Conservation (phyloP, 495 filamentous ascomycete genomes). For the Hypoxylon fuscum region DNA sequence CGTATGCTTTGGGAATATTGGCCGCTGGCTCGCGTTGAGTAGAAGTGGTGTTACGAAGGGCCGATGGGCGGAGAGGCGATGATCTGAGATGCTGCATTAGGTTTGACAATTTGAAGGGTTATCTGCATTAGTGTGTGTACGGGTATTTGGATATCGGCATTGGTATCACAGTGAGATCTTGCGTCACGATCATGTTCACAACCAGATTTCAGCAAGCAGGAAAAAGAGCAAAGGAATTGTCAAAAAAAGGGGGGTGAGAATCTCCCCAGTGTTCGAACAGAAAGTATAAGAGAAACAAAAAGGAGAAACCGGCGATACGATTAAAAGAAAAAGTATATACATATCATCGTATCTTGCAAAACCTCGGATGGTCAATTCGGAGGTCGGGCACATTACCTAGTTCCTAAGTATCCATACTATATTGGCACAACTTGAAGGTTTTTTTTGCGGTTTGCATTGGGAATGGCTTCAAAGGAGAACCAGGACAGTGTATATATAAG, state of each 20-base stretch:
- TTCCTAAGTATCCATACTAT: neutral
- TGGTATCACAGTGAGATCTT: neutral
- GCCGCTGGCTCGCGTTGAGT: constrained; percentile 74
- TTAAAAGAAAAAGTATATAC: too few relatives aligned
- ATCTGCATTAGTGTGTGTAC: too few relatives aligned
- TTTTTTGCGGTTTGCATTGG: neutral
- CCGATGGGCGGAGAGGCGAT: constrained; percentile 45
- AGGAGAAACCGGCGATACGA: neutral
- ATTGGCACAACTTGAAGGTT: neutral
- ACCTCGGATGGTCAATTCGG: neutral
- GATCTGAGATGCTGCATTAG: neutral
- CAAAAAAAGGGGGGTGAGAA: neutral
- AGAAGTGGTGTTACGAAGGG: constrained; percentile 45
- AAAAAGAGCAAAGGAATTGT: neutral
- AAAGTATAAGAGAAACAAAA: neutral
- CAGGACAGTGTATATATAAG: too few relatives aligned
- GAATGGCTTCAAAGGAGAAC: neutral
- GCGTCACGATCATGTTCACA: neutral
- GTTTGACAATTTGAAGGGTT: too few relatives aligned
- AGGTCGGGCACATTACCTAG: neutral
- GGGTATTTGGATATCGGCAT: neutral
- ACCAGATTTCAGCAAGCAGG: too few relatives aligned
- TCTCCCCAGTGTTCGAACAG: neutral
- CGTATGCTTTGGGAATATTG: constrained; percentile 96
- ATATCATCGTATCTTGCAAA: too few relatives aligned